These are phyloP conservation scores for Aurantiochytrium sp. DNA, from an alignment of 108 stramenopile genomes.

Conservation along the genomic window DNA sequence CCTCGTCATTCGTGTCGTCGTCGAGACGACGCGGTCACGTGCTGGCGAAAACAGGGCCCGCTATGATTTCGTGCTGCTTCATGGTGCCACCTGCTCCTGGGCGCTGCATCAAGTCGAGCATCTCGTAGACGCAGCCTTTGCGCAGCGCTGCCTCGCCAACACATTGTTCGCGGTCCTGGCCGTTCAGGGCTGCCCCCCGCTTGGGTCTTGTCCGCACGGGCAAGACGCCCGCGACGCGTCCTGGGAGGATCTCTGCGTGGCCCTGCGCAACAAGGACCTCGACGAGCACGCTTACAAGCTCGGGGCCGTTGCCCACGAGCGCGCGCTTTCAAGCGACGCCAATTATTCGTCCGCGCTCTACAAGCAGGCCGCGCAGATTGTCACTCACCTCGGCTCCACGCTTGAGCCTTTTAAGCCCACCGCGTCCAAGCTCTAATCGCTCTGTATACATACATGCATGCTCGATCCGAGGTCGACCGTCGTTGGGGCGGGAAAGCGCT, in stretches of 20 bases:
- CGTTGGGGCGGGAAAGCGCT: no score
- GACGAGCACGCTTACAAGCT: background rate
- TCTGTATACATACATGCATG: no score
- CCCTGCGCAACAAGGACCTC: background rate
- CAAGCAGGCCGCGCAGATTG: background rate
- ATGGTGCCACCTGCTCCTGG: slow-evolving; percentile 13
- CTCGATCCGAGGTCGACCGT: no score
- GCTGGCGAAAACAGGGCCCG: background rate
- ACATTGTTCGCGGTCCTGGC: background rate
- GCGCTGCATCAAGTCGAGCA: slow-evolving; percentile 15
- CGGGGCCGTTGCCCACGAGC: background rate
- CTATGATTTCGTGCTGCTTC: background rate
- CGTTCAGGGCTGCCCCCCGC: background rate
- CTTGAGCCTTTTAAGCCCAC: no score
- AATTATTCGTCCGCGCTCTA: background rate
- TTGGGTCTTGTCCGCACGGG: background rate
- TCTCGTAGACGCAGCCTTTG: background rate
- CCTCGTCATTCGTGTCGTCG: background rate
- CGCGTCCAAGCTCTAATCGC: no score
- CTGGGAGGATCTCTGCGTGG: background rate
- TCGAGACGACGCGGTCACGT: background rate
- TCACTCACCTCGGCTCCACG: background rate
- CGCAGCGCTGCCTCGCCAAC: background rate
- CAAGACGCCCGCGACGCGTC: background rate
- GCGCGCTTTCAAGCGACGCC: background rate